Evolutionary conservation across 257 asterid genomes (phyloP).

Genomic region (Osmanthus fragrans): DNA sequence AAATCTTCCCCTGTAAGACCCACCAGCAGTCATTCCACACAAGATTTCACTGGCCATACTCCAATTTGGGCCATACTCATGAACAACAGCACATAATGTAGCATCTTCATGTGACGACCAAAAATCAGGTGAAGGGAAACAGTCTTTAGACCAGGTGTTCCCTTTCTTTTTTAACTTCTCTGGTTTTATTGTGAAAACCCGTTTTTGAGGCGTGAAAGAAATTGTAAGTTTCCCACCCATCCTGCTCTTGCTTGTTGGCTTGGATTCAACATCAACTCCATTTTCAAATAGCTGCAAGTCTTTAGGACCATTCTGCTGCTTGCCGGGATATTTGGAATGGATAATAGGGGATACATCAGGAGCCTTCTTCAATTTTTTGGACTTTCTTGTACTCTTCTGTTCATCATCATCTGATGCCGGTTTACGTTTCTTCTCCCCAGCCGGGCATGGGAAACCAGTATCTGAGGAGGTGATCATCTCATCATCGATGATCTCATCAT

Average conservation of each 20-base stretch:
- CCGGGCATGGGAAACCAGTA: slow-evolving; percentile 55
- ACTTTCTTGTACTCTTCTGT: slow-evolving; percentile 57
- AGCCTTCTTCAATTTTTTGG: slow-evolving; percentile 58
- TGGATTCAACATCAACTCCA: slow-evolving; percentile 54
- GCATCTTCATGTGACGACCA: slow-evolving; percentile 94
- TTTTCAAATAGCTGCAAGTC: slow-evolving; percentile 48
- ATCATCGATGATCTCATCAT: slow-evolving; percentile 56
- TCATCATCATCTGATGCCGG: slow-evolving; percentile 58
- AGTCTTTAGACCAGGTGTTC: slow-evolving; percentile 58
- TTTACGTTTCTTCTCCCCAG: slow-evolving; percentile 64
- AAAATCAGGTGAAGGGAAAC: slow-evolving; percentile 66
- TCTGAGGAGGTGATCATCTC: slow-evolving; percentile 65
- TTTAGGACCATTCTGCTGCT: slow-evolving; percentile 50
- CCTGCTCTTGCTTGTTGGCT: slow-evolving; percentile 60
- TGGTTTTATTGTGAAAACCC: slow-evolving; percentile 65
- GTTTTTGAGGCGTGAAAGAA: slow-evolving; percentile 65
- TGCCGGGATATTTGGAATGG: slow-evolving; percentile 46
- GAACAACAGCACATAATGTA: slow-evolving; percentile 70
- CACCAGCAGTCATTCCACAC: slow-evolving; percentile 75
- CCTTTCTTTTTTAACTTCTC: slow-evolving; percentile 81
- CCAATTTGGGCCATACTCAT: slow-evolving; percentile 95
- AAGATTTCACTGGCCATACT: slow-evolving; percentile 76
- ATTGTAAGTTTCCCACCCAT: slow-evolving; percentile 68
- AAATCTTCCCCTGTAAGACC: slow-evolving; percentile 75
- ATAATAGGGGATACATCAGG: slow-evolving; percentile 37